Percentiles rank a stretch among this genome's conserved stretches.
These are phyloP conservation scores for Syzygium malaccense DNA, from an alignment of 441 rosid species.

Conservation along the genomic window DNA sequence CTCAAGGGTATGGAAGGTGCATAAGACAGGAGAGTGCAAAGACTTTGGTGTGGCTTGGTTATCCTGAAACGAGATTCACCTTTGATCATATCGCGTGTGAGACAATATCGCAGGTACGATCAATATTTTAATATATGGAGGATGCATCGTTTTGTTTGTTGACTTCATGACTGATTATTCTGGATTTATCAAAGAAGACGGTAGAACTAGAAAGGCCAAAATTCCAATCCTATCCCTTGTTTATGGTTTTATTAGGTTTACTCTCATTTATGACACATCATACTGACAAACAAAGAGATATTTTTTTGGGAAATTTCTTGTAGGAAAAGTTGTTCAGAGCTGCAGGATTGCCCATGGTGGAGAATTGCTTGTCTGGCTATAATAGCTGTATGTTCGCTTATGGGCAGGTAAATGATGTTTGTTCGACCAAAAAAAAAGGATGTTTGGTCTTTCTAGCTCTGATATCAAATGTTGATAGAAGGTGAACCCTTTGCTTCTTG, in stretches of 20 bases:
- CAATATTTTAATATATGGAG: not conserved
- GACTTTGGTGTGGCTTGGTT: conserved; percentile 72
- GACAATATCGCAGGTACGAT: conserved; percentile 75
- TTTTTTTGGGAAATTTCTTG: conserved; percentile 3
- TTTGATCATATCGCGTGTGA: conserved; percentile 84
- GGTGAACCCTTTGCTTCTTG: conserved; percentile 9
- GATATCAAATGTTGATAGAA: not conserved
- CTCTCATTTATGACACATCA: not conserved
- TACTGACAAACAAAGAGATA: not conserved
- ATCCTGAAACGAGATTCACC: conserved; percentile 93
- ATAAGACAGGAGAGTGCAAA: conserved; percentile 76
- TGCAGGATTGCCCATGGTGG: conserved; percentile 94
- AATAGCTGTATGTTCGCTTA: conserved; percentile 94
- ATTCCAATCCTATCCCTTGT: not conserved
- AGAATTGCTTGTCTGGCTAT: conserved; percentile 93
- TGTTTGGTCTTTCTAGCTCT: not conserved
- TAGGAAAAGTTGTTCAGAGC: conserved; percentile 74
- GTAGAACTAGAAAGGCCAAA: not conserved
- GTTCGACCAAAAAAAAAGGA: not conserved
- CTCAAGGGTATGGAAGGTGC: conserved; percentile 62
- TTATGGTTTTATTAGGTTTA: not conserved
- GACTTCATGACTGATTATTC: not conserved
- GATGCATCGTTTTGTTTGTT: not conserved
- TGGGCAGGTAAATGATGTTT: conserved; percentile 63
- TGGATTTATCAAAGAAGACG: not conserved